These are phyloP conservation scores for Sordaria brevicollis DNA, from an alignment of 495 filamentous ascomycete genomes.

Conservation along the genomic window DNA sequence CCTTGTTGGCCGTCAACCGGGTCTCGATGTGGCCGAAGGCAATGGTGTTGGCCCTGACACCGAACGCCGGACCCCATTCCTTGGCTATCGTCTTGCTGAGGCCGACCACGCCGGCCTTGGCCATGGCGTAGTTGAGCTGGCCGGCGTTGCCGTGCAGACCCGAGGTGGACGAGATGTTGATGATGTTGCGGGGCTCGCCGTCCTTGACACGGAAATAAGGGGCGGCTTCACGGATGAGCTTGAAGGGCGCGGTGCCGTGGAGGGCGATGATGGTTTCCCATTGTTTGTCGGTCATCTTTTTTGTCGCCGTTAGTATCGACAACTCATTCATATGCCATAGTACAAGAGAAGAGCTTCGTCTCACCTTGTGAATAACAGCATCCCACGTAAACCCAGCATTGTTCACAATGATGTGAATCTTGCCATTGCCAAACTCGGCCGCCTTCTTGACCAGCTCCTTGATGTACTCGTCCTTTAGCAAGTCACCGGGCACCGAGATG, in stretches of 20 bases:
- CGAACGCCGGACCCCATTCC: constrained; percentile 81
- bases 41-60: constrained; percentile 73
- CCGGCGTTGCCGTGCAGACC: constrained; percentile 78
- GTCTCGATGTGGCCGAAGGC: constrained; percentile 75
- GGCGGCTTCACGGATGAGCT: constrained; percentile 64
- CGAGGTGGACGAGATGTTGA: constrained; percentile 72
- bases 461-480: constrained; percentile 58
- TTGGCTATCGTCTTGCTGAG: constrained; percentile 81
- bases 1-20: constrained; percentile 68
- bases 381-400: constrained; percentile 88
- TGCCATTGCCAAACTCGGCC: constrained; percentile 70
- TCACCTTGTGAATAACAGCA: constrained; percentile 76
- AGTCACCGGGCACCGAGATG: constrained; percentile 60
- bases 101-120: constrained; percentile 71
- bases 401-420: constrained; percentile 82
- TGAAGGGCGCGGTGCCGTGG: constrained; percentile 76
- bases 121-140: constrained; percentile 75
- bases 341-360: not conserved
- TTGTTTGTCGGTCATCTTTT: constrained; percentile 76
- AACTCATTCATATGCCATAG: not conserved
- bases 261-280: constrained; percentile 77
- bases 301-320: not conserved
- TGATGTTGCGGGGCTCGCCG: constrained; percentile 62
- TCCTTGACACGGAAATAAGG: constrained; percentile 83
- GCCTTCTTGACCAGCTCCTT: constrained; percentile 57